These are phyloP conservation scores for Cystobasidium onofrii DNA, from an alignment of 768 basidiomycete species.

Conservation along the genomic window DNA sequence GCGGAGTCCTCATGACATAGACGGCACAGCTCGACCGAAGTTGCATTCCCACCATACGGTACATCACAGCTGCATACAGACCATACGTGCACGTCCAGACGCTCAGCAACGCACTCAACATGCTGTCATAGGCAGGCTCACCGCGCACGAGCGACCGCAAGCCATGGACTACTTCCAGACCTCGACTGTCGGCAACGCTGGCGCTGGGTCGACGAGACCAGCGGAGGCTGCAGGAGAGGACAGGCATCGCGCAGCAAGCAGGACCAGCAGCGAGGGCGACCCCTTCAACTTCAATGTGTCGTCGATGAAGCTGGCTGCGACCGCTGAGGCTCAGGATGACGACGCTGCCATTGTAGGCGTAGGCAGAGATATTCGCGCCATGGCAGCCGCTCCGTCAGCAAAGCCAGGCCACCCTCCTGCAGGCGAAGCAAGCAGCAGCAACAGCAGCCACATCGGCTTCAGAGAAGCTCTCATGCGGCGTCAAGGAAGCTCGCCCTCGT, in stretches of 20 bases:
- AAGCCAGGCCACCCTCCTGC: not conserved
- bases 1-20: no score
- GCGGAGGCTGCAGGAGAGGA: no score
- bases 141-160: not conserved
- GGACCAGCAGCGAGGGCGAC: not conserved
- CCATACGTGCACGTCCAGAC: not conserved
- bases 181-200: not conserved
- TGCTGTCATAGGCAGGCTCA: not conserved
- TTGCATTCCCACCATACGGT: no score
- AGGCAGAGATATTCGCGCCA: not conserved
- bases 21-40: no score
- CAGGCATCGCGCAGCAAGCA: not conserved
- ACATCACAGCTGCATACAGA: not conserved
- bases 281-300: not conserved
- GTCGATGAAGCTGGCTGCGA: not conserved
- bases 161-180: not conserved
- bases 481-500: conserved; percentile 1
- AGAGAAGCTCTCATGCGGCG: not conserved
- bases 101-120: no score
- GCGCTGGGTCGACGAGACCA: not conserved
- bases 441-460: not conserved
- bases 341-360: not conserved
- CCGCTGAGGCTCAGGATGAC: not conserved
- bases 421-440: not conserved
- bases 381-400: not conserved